Evolutionary conservation across 139 green algal genomes (phyloP), one percentile per base, ranked within the genome.

Genomic region (Klebsormidium nitens): DNA sequence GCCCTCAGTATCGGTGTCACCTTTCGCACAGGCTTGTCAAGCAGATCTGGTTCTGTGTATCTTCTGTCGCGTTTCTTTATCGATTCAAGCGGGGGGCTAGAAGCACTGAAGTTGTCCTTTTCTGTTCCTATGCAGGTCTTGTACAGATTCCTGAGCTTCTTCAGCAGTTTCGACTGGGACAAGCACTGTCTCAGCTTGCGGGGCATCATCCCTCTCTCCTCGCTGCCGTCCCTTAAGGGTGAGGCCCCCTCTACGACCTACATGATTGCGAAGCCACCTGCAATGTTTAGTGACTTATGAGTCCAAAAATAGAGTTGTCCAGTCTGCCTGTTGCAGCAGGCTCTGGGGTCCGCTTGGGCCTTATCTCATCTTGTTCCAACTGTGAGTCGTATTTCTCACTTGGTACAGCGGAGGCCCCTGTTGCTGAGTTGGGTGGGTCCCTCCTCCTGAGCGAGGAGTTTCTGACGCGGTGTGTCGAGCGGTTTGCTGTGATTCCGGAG

Each of bases 111-210:
- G n/a, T n/a, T n/a, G n/a, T n/a, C n/a, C n/a, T n/a, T n/a, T n/a
- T n/a, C n/a, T n/a, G n/a, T n/a, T n/a, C n/a, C n/a, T 19, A 14
- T 64, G 32, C 70, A 77, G 70, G 70, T 96, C 28, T 72, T 97
- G 71, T 84, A 90, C 65, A 86, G 85, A 58, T 97, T 98, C 64
- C 71, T 98, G 52, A 49, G 81, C 1, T 88, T 90, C 64, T 94
- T 77, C 63, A 74, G 70, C 64, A 59, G 28, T n/a, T 77, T 77
- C 42, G 70, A 77, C 70, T 95, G 93, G 93, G 91, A 96, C 63
- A 72, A 74, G 6, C 89, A 87, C 71, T 91, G 82, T 66, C 73
- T 97, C 11, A 91, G 79, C 61, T 72, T 97, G 48, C 77, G 85
- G 47, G 91, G 92, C 1, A 86, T 87, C 19, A 74, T 93, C 40